phyloP scores from a whole-genome alignment of 495 filamentous ascomycete species.

The Xylaria longipes region DNA sequence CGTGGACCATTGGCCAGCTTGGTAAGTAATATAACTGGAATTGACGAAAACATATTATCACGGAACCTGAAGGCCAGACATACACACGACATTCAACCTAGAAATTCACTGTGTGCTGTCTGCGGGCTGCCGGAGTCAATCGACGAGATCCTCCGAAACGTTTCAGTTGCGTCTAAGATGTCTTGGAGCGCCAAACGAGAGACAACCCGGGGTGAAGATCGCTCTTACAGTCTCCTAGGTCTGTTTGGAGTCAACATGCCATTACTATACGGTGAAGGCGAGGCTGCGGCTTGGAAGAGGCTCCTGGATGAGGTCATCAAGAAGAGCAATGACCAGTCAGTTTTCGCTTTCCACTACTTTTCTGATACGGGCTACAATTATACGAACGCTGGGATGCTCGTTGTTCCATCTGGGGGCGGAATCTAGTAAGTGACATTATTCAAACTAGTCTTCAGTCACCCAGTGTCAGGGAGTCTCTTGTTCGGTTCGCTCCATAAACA shows the following conservation, averaged over 20 bases:
- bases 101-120: background rate
- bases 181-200: background rate
- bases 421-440: background rate
- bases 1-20: background rate
- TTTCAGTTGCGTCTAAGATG: constrained; percentile 4
- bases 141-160: background rate
- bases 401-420: background rate
- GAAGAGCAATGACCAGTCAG: constrained; percentile 3
- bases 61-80: background rate
- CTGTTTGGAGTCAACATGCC: constrained; percentile 6
- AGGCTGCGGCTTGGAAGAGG: constrained; percentile 2
- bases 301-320: constrained; percentile 1
- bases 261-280: background rate
- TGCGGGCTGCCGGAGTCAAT: constrained; percentile 1
- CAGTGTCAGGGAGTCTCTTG: background rate
- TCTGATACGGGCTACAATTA: background rate
- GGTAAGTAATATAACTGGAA: background rate
- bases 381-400: background rate
- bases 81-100: background rate
- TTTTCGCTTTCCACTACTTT: constrained; percentile 4
- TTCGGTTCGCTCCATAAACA: background rate
- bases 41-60: constrained; percentile 8
- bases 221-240: background rate
- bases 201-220: background rate
- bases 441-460: background rate